phyloP scores from a whole-genome alignment of 306 rosid species.

The Cicer bijugum region DNA sequence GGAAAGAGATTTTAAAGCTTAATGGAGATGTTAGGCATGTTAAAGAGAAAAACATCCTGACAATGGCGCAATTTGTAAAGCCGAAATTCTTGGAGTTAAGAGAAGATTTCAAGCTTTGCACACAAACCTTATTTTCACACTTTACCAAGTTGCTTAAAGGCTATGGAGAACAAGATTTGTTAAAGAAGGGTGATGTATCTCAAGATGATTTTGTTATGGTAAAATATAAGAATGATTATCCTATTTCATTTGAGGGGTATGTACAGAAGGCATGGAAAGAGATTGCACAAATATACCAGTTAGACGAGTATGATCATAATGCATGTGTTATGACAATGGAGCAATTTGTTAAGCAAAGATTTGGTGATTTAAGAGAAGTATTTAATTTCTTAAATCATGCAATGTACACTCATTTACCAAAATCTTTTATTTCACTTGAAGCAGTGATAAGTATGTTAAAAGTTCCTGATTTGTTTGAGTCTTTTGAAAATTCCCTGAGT shows the following conservation, averaged over 20 bases:
- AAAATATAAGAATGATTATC: background rate
- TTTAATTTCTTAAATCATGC: constrained; percentile 29
- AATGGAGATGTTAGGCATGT: background rate
- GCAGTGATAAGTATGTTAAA: constrained; percentile 25
- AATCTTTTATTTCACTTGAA: constrained; percentile 44
- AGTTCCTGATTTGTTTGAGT: constrained; percentile 8
- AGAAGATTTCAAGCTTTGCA: constrained; percentile 5
- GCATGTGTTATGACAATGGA: background rate
- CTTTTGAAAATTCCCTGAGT: constrained; percentile 16
- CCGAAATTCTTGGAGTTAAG: constrained; percentile 2
- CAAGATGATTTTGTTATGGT: background rate
- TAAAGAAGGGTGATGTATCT: background rate
- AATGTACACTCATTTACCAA: constrained; percentile 57
- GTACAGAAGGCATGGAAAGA: constrained; percentile 32
- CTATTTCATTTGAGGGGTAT: constrained; percentile 44
- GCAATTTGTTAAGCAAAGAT: constrained; percentile 45
- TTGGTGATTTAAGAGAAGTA: background rate
- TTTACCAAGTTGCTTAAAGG: constrained; percentile 18
- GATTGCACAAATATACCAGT: background rate
- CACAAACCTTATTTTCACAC: constrained; percentile 43
- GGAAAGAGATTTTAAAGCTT: background rate
- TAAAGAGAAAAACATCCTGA: too few relatives aligned
- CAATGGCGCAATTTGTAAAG: constrained; percentile 38
- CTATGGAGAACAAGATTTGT: background rate
- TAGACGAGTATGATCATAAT: background rate